Evolutionary conservation across 208 protist genomes (phyloP).

Genomic region (Leishmania tropica): DNA sequence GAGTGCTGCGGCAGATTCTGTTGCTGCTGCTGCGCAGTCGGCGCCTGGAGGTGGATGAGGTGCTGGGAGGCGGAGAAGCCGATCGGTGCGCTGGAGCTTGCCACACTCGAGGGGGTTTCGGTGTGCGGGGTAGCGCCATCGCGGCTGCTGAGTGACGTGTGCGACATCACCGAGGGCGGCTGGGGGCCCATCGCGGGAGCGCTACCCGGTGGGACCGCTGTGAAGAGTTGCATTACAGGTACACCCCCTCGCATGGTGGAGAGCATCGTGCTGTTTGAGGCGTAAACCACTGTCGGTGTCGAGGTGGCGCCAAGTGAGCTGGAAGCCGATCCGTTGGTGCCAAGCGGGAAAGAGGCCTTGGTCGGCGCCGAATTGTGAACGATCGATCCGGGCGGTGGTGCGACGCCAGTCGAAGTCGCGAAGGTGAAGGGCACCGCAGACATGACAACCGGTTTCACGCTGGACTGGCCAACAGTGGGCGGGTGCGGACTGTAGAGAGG

Average conservation of each 20-base stretch:
- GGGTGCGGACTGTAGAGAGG: slow-evolving; percentile 17
- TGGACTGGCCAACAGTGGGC: not conserved
- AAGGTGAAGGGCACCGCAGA: slow-evolving; percentile 22
- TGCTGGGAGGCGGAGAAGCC: slow-evolving; percentile 16
- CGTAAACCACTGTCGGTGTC: slow-evolving; percentile 23
- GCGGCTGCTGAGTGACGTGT: slow-evolving; percentile 19
- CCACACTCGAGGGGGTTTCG: slow-evolving; percentile 16
- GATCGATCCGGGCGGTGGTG: not conserved
- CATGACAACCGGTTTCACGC: not conserved
- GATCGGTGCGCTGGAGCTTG: slow-evolving; percentile 16
- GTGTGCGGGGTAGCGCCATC: slow-evolving; percentile 20
- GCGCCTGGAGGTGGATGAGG: not conserved
- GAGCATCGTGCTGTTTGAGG: slow-evolving; percentile 13
- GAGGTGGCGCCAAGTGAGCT: slow-evolving; percentile 19
- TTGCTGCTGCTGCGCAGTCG: slow-evolving; percentile 3
- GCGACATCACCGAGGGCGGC: slow-evolving; percentile 15
- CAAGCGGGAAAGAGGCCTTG: slow-evolving; percentile 8
- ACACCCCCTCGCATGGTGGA: slow-evolving; percentile 18
- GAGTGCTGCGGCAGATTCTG: slow-evolving; percentile 2
- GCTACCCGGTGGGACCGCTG: slow-evolving; percentile 2
- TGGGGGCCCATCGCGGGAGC: slow-evolving; percentile 10
- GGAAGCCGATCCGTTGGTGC: slow-evolving; percentile 13
- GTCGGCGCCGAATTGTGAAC: slow-evolving; percentile 5
- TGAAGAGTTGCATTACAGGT: slow-evolving; percentile 25
- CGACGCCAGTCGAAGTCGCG: slow-evolving; percentile 9